Percentiles rank a stretch among this genome's conserved stretches.
These are phyloP conservation scores for Blumeria hordei DNA, from an alignment of 2,329 filamentous ascomycete genomes.

Conservation along the genomic window DNA sequence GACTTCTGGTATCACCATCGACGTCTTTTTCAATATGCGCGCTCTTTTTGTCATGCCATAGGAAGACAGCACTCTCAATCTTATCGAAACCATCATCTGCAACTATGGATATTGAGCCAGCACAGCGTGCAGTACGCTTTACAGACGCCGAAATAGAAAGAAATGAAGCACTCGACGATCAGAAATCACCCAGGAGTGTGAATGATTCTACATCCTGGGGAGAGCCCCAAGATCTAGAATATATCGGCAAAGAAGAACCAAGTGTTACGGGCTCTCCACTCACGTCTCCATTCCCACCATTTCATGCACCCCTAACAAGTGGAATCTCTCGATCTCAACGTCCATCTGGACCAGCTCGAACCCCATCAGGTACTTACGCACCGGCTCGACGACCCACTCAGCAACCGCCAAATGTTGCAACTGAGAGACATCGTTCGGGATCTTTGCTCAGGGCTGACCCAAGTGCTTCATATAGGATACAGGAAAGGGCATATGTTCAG, in stretches of 20 bases:
- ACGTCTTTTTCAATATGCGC: too few species aligned
- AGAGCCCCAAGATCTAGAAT: slow-evolving; percentile 10
- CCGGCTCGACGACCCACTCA: slow-evolving; percentile 29
- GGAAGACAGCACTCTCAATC: too few species aligned
- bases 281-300: slow-evolving; percentile 9
- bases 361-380: slow-evolving; percentile 60
- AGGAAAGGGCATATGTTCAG: slow-evolving; percentile 89
- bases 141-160: slow-evolving; percentile 23
- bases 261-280: slow-evolving; percentile 4
- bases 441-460: slow-evolving; percentile 37
- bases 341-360: slow-evolving; percentile 43
- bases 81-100: not conserved
- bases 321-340: slow-evolving; percentile 33
- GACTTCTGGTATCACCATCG: too few species aligned
- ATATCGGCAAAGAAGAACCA: slow-evolving; percentile 3
- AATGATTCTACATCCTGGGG: slow-evolving; percentile 25
- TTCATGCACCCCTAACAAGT: slow-evolving; percentile 18
- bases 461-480: slow-evolving; percentile 51
- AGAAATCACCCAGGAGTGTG: slow-evolving; percentile 16
- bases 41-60: too few species aligned
- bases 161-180: slow-evolving; percentile 19
- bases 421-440: slow-evolving; percentile 26
- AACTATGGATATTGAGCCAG: slow-evolving; percentile 20
- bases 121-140: slow-evolving; percentile 32
- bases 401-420: slow-evolving; percentile 20